phyloP scores from a whole-genome alignment of 495 filamentous ascomycete species.

The Hypoxylon intermedium region DNA sequence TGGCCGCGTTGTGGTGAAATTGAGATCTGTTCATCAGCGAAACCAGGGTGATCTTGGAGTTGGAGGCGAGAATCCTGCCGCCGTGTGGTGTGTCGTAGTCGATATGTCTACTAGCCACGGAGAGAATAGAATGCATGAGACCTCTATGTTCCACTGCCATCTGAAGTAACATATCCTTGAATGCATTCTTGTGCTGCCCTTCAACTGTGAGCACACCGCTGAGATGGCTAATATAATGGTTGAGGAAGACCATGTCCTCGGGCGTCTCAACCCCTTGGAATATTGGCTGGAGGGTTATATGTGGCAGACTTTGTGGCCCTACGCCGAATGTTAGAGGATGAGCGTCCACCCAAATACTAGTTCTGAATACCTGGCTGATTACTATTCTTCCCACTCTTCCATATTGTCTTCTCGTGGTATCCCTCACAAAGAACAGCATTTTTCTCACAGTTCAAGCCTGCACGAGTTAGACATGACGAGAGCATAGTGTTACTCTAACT shows the following conservation, averaged over 20 bases:
- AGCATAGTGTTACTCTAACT: conserved; percentile 41
- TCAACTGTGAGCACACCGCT: conserved; percentile 83
- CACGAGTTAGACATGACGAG: conserved; percentile 31
- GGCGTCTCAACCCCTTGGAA: conserved; percentile 88
- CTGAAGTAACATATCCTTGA: conserved; percentile 85
- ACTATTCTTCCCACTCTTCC: conserved; percentile 83
- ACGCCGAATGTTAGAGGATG: conserved; percentile 43
- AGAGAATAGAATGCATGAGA: conserved; percentile 92
- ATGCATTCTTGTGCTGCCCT: conserved; percentile 85
- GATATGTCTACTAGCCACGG: conserved; percentile 83
- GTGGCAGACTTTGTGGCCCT: conserved; percentile 58
- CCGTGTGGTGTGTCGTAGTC: conserved; percentile 61
- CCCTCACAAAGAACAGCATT: conserved; percentile 93
- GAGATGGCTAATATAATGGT: conserved; percentile 83
- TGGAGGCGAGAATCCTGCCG: conserved; percentile 51
- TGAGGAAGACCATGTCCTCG: conserved; percentile 81
- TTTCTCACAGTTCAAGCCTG: conserved; percentile 89
- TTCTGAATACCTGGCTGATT: conserved; percentile 70
- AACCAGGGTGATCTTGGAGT: conserved; percentile 50
- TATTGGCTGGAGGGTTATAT: conserved; percentile 74
- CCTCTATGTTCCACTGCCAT: conserved; percentile 84
- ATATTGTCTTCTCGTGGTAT: conserved; percentile 86
- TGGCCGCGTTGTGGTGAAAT: conserved; percentile 67
- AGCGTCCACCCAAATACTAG: conserved; percentile 29
- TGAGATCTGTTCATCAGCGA: conserved; percentile 56